Base-by-base conservation (phyloP, 305 asterid genomes). In the Fraxinus dipetala region DNA sequence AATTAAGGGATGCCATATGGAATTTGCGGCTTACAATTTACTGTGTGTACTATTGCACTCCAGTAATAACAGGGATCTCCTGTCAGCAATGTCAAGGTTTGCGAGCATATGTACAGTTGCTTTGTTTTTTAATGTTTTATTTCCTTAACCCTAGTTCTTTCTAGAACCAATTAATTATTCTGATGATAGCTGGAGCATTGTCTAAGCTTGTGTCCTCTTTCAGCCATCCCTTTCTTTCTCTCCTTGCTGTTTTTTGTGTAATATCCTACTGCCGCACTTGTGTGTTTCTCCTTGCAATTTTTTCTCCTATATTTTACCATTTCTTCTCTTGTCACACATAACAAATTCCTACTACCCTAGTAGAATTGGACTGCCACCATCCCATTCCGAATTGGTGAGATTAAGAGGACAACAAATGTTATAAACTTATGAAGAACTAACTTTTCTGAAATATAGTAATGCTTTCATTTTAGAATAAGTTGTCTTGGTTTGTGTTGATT, bases 51-150 rank as follows among this genome's bases (percentile, higher is more conserved):
- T 96, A 79, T 83, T 92, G 88, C 98, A 96, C 90, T 92, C 98
- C 38, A 92, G 87, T 79, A 94, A 94, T 86, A 93, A 93, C 86
- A 89, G 98, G 83, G 99, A 93, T 87, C 97, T 96, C 43, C 90
- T 95, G 84, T 90, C 98, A 73, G 97, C 95, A 56, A 94, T 96
- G 99, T 96, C 98, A 85, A 96, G 99, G 99, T 96, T 80, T 83
- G 91, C 82, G 73, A 83, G 76, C 75, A 45, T 63, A 69, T 69
- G 76, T 82, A 38, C 45, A 22, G 30, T 35, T 84, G 31, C n/a
- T 73, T 77, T 79, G 43, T 34, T 51, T 54, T 81, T 82, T 35
- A 11, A 77, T 76, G 28, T 10, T 30, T 51, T 35, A 36, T 67
- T 78, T 45, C 22, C 16, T 77, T 56, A 63, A 11, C 48, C 69